phyloP scores from a whole-genome alignment of 345 rosid genomes.

The Gossypium stocksii region DNA sequence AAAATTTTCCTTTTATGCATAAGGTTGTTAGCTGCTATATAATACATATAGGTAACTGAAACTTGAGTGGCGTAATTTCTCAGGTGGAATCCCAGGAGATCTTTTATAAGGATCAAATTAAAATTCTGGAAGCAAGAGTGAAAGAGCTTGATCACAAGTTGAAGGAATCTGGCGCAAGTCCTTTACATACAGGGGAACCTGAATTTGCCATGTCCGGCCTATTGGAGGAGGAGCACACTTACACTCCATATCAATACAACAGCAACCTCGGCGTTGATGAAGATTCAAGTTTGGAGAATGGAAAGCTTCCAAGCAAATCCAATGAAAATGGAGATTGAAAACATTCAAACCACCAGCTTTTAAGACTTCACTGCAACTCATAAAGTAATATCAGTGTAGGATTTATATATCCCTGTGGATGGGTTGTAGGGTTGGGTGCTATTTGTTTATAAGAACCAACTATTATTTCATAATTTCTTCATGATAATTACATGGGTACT shows the following conservation, averaged over 20 bases:
- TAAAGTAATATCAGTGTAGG: not conserved
- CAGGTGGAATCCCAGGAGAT: constrained; percentile 9
- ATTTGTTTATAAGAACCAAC: too few relatives aligned
- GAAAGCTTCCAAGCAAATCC: not conserved
- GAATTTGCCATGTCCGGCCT: not conserved
- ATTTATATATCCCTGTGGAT: not conserved
- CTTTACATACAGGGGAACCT: not conserved
- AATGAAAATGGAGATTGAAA: not conserved
- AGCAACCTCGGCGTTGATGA: not conserved
- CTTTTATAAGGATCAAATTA: constrained; percentile 9
- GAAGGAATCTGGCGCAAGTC: not conserved
- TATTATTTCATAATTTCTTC: too few relatives aligned
- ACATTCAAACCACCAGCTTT: not conserved
- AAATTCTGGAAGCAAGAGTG: constrained; percentile 5
- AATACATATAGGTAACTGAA: not conserved
- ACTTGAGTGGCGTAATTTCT: not conserved
- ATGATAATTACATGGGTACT: too few relatives aligned
- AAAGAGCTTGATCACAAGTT: not conserved
- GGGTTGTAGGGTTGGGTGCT: not conserved
- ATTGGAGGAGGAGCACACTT: not conserved
- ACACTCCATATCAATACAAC: not conserved
- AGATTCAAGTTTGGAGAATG: not conserved
- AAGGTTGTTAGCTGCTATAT: not conserved
- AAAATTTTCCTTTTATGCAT: not conserved
- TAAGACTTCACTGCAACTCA: not conserved